phyloP scores from a whole-genome alignment of 2,329 filamentous ascomycete genomes.

The Aspergillus sp. region DNA sequence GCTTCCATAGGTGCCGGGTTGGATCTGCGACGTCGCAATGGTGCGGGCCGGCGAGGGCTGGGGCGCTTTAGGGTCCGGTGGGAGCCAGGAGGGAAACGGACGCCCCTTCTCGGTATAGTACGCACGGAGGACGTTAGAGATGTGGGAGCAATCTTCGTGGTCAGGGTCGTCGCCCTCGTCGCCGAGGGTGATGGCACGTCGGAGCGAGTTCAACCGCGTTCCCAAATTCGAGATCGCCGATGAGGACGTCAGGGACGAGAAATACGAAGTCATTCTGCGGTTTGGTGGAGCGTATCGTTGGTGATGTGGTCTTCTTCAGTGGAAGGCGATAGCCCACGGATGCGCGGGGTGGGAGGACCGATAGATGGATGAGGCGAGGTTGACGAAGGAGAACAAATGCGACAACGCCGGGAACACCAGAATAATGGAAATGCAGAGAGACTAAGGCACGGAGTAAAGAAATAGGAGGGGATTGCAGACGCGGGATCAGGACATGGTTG shows the following conservation, averaged over 20 bases:
- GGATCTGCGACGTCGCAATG: slow-evolving; percentile 54
- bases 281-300: slow-evolving; percentile 1
- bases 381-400: background rate
- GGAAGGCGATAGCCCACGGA: background rate
- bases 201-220: slow-evolving; percentile 57
- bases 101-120: slow-evolving; percentile 91
- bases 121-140: slow-evolving; percentile 85
- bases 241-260: slow-evolving; percentile 61
- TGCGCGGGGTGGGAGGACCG: background rate
- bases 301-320: background rate
- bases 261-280: slow-evolving; percentile 70
- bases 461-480: background rate
- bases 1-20: slow-evolving; percentile 33
- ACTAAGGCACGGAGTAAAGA: background rate
- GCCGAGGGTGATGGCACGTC: slow-evolving; percentile 43
- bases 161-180: slow-evolving; percentile 45
- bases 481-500: background rate
- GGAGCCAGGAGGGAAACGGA: slow-evolving; percentile 80
- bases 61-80: slow-evolving; percentile 78
- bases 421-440: background rate
- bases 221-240: slow-evolving; percentile 52
- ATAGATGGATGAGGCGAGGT: background rate
- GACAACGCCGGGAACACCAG: background rate
- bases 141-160: slow-evolving; percentile 82
- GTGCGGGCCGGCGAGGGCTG: slow-evolving; percentile 48